Evolutionary conservation across 768 basidiomycete genomes (phyloP).

Genomic region (Panaeolus cyanescens): DNA sequence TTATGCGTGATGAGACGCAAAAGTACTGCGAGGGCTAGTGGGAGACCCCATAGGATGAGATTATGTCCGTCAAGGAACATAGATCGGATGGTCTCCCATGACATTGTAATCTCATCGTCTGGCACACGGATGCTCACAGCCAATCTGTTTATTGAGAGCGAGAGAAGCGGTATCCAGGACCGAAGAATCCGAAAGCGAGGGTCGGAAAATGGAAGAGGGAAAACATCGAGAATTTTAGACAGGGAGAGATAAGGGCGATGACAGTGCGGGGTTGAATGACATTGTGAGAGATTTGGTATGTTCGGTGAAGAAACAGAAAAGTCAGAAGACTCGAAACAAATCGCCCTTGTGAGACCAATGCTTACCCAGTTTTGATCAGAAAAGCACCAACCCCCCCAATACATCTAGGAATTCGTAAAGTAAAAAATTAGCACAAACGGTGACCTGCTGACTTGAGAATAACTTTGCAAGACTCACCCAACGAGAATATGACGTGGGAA

Average conservation of each 20-base stretch:
- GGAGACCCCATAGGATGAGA: slow-evolving; percentile 77
- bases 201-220: neutral
- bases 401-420: slow-evolving; percentile 41
- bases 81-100: slow-evolving; percentile 61
- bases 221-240: neutral
- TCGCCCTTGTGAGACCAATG: slow-evolving; percentile 1
- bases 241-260: neutral
- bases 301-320: neutral
- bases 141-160: slow-evolving; percentile 50
- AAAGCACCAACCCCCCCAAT: slow-evolving; percentile 98
- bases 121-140: slow-evolving; percentile 83
- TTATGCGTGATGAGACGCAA: slow-evolving; percentile 79
- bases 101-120: slow-evolving; percentile 75
- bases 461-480: slow-evolving; percentile 53
- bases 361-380: slow-evolving; percentile 84
- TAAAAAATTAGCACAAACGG: neutral
- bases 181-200: neutral
- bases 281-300: neutral
- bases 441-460: neutral
- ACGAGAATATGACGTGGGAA: slow-evolving; percentile 97
- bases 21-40: slow-evolving; percentile 73
- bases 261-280: neutral
- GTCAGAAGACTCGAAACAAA: neutral
- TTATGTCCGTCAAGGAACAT: slow-evolving; percentile 68
- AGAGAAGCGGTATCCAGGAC: neutral